phyloP scores from a whole-genome alignment of 495 filamentous ascomycete genomes.

The Cudoniella acicularis region DNA sequence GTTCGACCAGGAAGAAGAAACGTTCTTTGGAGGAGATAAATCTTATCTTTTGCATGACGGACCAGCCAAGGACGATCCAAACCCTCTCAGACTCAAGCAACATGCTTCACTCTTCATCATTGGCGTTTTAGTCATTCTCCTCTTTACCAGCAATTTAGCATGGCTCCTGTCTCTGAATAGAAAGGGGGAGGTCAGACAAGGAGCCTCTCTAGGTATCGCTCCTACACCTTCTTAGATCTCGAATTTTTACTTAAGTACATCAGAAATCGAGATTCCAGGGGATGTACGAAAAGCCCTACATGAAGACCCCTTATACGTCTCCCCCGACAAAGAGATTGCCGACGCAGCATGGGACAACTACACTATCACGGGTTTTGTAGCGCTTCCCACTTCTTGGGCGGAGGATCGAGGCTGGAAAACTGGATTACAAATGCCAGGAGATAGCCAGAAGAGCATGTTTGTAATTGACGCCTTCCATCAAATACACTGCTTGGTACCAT shows the following conservation, averaged over 20 bases:
- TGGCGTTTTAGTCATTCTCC: neutral
- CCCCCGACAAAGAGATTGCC: neutral
- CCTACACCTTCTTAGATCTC: neutral
- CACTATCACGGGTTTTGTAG: neutral
- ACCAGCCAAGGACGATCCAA: neutral
- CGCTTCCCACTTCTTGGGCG: neutral
- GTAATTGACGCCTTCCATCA: neutral
- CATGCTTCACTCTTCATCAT: neutral
- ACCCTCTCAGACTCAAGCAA: neutral
- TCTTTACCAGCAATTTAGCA: neutral
- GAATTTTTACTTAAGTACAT: neutral
- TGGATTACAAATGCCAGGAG: neutral
- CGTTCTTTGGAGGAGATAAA: neutral
- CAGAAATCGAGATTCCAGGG: neutral
- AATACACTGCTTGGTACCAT: neutral
- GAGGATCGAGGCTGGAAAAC: neutral
- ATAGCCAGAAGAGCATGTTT: neutral
- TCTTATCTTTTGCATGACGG: neutral
- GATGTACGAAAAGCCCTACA: neutral
- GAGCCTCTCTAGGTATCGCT: neutral
- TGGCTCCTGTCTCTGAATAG: neutral
- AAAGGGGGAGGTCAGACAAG: neutral
- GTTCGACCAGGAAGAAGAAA: neutral
- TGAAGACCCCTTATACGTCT: neutral
- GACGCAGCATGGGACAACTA: neutral